phyloP scores from a whole-genome alignment of 164 flowering plant genomes.

The Vitis vinifera region DNA sequence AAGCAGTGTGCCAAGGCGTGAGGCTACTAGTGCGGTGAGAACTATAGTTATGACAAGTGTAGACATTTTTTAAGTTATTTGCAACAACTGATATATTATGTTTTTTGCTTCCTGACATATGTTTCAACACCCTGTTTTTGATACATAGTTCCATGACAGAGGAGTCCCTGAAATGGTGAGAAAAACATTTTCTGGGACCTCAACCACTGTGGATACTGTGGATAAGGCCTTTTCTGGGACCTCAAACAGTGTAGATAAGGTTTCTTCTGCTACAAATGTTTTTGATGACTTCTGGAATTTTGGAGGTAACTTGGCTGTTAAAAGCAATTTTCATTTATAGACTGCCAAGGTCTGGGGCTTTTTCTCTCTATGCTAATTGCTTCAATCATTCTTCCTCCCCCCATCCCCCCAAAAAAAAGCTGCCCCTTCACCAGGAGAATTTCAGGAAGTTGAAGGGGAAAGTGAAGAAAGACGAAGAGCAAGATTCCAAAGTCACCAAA shows the following conservation, averaged over 20 bases:
- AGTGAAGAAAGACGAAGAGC: constrained; percentile 76
- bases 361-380: constrained; percentile 9
- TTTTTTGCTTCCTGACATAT: not conserved
- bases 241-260: constrained; percentile 22
- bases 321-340: constrained; percentile 3
- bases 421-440: constrained; percentile 49
- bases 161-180: constrained; percentile 14
- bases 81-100: no score
- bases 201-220: constrained; percentile 15
- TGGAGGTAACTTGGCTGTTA: constrained; percentile 33
- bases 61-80: not conserved
- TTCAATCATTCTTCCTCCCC: constrained; percentile 14
- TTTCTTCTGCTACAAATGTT: constrained; percentile 17
- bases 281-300: constrained; percentile 44
- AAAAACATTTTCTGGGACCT: constrained; percentile 17
- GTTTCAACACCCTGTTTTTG: constrained; percentile 31
- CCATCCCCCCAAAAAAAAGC: constrained; percentile 16
- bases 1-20: constrained; percentile 35
- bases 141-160: constrained; percentile 16
- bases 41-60: not conserved
- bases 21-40: constrained; percentile 29
- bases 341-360: not conserved
- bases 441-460: constrained; percentile 80
- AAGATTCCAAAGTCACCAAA: constrained; percentile 55
- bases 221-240: constrained; percentile 26